These are phyloP conservation scores for Pestalotiopsis sp. DNA, from an alignment of 2,329 filamentous ascomycete species.

Conservation along the genomic window DNA sequence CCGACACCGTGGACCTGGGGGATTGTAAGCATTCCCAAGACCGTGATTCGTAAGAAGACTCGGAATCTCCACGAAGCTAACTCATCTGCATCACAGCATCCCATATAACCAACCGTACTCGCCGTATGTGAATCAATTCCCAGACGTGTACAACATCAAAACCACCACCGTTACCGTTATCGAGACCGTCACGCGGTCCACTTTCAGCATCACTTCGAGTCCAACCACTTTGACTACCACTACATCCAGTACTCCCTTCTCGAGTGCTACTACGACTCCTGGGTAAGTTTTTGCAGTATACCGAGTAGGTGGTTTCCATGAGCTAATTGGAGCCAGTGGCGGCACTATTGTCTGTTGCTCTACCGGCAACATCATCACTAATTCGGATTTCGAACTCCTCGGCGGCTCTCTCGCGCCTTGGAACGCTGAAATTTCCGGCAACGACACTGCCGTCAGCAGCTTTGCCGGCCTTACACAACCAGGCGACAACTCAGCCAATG, in stretches of 20 bases:
- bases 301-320: too few species aligned
- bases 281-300: too few species aligned
- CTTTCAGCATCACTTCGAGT: background rate
- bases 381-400: background rate
- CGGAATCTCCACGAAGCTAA: too few species aligned
- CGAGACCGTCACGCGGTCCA: background rate
- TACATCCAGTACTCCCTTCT: background rate
- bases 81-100: too few species aligned
- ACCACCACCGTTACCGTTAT: background rate
- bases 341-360: background rate
- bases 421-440: background rate
- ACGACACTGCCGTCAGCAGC: background rate
- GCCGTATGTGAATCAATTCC: background rate
- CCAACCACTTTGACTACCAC: background rate
- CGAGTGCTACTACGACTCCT: background rate
- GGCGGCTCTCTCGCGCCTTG: background rate
- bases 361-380: background rate
- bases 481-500: background rate
- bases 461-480: background rate
- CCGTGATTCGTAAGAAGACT: too few species aligned
- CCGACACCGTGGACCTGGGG: background rate
- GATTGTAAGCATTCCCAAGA: too few species aligned
- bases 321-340: too few species aligned
- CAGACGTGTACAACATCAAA: background rate
- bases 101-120: background rate